Percentiles rank a stretch among this genome's conserved stretches.
Conservation (phyloP, 2,329 filamentous ascomycete genomes). For the Scedosporium minutisporum region DNA sequence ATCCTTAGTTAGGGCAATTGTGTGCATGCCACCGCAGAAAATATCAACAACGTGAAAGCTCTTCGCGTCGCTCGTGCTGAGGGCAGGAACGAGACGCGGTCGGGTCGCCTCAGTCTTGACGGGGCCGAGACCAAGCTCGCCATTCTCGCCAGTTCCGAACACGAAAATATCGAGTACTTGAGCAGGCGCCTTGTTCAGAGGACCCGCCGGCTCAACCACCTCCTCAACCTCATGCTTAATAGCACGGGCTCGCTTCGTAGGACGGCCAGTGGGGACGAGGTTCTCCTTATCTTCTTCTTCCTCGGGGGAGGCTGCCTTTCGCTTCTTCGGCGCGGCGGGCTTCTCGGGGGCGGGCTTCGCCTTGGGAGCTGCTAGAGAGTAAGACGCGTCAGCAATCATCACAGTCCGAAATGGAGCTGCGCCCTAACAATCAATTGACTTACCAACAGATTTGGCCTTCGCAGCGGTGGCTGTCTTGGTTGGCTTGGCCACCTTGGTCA, state of each 20-base stretch:
- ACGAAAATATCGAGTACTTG: conserved; percentile 64
- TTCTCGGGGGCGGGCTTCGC: conserved; percentile 3
- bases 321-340: conserved; percentile 16
- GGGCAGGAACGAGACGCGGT: conserved; percentile 67
- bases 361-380: not conserved
- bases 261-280: conserved; percentile 11
- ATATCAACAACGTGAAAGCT: conserved; percentile 68
- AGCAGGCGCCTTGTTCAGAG: conserved; percentile 48
- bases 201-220: not conserved
- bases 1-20: conserved; percentile 64
- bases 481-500: not conserved
- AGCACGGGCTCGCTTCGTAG: conserved; percentile 29
- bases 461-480: not conserved
- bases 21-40: conserved; percentile 76
- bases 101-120: conserved; percentile 51
- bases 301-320: conserved; percentile 11
- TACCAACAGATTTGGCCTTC: not conserved
- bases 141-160: conserved; percentile 70
- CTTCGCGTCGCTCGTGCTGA: conserved; percentile 52
- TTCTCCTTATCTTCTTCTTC: conserved; percentile 9
- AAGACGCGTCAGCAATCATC: not conserved
- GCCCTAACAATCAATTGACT: conserved; percentile 2
- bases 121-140: conserved; percentile 71
- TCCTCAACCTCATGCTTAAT: conserved; percentile 9
- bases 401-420: not conserved